Evolutionary conservation across 129 eudicot species (phyloP), one percentile per base, ranked within the genome.

Genomic region (Ambrosia artemisiifolia): DNA sequence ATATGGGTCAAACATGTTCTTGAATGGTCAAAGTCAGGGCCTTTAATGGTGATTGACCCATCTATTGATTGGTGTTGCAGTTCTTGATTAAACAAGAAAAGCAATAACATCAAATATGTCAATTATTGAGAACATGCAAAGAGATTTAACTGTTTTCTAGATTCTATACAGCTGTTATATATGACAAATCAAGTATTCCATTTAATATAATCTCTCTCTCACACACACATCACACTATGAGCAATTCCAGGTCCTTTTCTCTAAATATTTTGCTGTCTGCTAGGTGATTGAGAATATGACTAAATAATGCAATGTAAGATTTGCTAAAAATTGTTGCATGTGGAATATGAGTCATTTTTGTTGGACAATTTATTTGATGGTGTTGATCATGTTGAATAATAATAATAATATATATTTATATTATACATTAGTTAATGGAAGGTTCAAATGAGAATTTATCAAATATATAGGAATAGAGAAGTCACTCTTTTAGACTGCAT

Each of bases 1-100:
- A 76, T 44, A 56, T 78, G 82, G 72, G 82, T 78, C 82, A 78
- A 69, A 71, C 67, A 11, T 63, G 47, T 78, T 63, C 65, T 62
- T 70, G 67, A 51, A 63, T 7, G 34, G 82, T 78, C 72, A 63
- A 78, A 62, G 71, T 78, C 76, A 63, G 71, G 48, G 77, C 59
- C 66, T 62, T 71, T 55, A 78, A 28, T 53, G 81, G 70, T 69
- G 66, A 72, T 59, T 51, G 82, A 63, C 72, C 66, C 77, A 17
- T 70, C 7, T 60, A 13, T 63, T 70, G 48, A 47, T 51, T 69
- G 66, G 72, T 65, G 65, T 24, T 71, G 76, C 47, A 50, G 57
- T 50, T 69, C 16, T 70, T 78, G 53, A 60, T 40, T 71, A 42
- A 78, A 71, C 82, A 78, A 63, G 77, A 51, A 62, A 71, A 69